Evolutionary conservation across 176 grass and related monocot genomes (phyloP).

Genomic region (Sorghum bicolor): DNA sequence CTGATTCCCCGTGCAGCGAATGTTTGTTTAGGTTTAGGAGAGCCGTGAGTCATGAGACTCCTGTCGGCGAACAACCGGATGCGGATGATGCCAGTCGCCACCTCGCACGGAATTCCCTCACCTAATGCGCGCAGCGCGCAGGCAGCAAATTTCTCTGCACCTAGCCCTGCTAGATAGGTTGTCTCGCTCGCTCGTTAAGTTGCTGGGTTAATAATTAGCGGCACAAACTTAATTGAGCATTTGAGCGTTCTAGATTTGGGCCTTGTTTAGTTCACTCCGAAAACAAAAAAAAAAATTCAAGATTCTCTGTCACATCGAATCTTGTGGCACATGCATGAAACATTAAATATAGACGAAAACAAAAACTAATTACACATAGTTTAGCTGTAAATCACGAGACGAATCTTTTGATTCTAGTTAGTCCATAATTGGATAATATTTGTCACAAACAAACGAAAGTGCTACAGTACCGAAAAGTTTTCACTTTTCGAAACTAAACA

Average conservation of each 20-base stretch:
- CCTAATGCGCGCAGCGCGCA: conserved; percentile 31
- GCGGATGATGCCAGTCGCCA: conserved; percentile 24
- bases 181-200: not conserved
- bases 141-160: conserved; percentile 13
- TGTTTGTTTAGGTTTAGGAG: conserved; percentile 33
- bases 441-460: no score
- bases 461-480: no score
- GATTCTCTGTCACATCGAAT: no score
- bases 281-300: no score
- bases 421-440: no score
- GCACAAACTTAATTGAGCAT: not conserved
- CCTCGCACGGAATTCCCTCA: conserved; percentile 56
- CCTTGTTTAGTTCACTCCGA: no score
- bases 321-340: no score
- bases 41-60: conserved; percentile 36
- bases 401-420: no score
- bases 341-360: no score
- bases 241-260: conserved; percentile 22
- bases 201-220: not conserved
- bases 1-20: not conserved
- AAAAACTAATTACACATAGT: no score
- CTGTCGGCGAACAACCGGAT: conserved; percentile 50
- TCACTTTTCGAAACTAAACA: no score
- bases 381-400: no score
- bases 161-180: conserved; percentile 29